Percentiles rank a stretch among this genome's conserved stretches.
These are phyloP conservation scores for Meira nashicola DNA, from an alignment of 1,284 basidiomycete genomes.

Conservation along the genomic window DNA sequence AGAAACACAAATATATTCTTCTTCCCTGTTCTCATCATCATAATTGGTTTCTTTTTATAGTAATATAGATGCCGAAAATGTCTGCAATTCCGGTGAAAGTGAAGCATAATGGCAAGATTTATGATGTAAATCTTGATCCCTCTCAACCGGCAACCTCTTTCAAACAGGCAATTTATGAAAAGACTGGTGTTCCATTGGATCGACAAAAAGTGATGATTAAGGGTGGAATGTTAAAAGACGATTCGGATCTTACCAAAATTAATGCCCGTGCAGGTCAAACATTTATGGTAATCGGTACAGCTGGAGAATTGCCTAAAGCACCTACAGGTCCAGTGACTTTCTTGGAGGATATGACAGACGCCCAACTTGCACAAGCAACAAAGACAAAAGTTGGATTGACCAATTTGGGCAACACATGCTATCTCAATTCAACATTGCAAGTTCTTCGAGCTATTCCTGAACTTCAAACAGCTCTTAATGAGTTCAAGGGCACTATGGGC, in stretches of 20 bases:
- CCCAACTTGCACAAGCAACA: conserved; percentile 67
- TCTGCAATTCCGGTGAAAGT: conserved; percentile 63
- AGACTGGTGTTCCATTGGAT: conserved; percentile 78
- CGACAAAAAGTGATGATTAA: conserved; percentile 98
- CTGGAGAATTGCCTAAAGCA: conserved; percentile 81
- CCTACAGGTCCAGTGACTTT: conserved; percentile 75
- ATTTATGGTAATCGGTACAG: conserved; percentile 62
- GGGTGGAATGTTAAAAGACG: conserved; percentile 80
- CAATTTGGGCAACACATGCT: conserved; percentile 75
- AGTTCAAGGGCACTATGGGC: conserved; percentile 26
- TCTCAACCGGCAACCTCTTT: conserved; percentile 67
- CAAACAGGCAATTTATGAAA: conserved; percentile 74
- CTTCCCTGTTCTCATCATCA: not conserved
- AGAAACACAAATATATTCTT: not conserved
- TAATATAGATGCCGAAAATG: conserved; percentile 47
- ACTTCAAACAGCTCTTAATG: conserved; percentile 59
- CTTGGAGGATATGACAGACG: conserved; percentile 79
- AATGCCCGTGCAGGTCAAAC: conserved; percentile 63
- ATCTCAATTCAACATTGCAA: conserved; percentile 93
- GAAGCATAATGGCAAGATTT: conserved; percentile 79
- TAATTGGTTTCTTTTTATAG: not conserved
- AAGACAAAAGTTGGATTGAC: conserved; percentile 32
- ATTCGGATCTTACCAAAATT: conserved; percentile 76
- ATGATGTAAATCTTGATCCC: conserved; percentile 60
- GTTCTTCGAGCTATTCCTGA: conserved; percentile 85